Base-by-base conservation (phyloP, 768 basidiomycete species). In the Boletus rubescentipes region DNA sequence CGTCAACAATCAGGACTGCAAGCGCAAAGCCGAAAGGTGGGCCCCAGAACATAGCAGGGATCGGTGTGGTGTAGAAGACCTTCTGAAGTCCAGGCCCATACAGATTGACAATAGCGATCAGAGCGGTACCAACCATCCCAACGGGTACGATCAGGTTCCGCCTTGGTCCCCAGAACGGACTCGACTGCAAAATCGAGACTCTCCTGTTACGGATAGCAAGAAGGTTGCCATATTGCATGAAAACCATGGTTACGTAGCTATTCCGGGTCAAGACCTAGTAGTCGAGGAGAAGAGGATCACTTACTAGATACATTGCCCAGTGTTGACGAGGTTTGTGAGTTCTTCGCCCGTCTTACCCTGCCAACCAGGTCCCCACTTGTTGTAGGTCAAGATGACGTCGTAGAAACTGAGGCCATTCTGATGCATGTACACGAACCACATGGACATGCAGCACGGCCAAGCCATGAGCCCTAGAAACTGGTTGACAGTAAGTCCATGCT, bases 231-330 rank as follows among this genome's bases (percentile, higher is more conserved):
- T 72, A 79, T 54, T 78, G 77, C 16, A 79, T 62, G 53, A 78
- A 72, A 38, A 80, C 79, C 61, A 80, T 72, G 16, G 79, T 75
- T 49, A 79, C 73, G 52, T 79, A 79, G 57, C 77, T 78, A 47
- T 32, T 12, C 30, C n/a, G 0, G 31, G 44, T 56, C 42, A 53
- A 14, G 12, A 9, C 51, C 12, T 5, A 7, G 43, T 30, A 32
- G 6, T 40, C 12, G 3, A 34, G 38, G 18, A 20, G 26, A 39
- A 49, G 35, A n/a, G 31, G 16, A 5, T 14, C 16, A 40, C 77
- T 35, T 55, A 79, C 77, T 77, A 79, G 41, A 75, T 70, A 55
- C 79, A 77, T 54, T 80, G 76, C 18, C 78, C 78, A 1, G 69
- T 69, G 43, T 61, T 64, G 47, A 77, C 75, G 48, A 78, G 73